A percentile compares a stretch with the other conserved stretches of the same genome.
These are phyloP conservation scores for Dipteronia dyeriana DNA, from an alignment of 345 rosid genomes.

Conservation along the genomic window DNA sequence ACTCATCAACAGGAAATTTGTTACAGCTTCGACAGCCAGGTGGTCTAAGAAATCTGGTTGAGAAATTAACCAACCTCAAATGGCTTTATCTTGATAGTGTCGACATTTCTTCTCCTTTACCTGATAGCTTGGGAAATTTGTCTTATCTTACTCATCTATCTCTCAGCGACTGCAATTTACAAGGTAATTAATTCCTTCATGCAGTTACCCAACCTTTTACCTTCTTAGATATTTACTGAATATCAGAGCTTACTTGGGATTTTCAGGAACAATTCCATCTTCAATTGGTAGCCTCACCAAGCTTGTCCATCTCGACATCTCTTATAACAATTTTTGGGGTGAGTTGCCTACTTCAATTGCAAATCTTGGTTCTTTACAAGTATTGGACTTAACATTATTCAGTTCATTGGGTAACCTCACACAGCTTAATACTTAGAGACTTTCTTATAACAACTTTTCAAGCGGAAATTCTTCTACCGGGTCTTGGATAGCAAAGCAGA, in stretches of 20 bases:
- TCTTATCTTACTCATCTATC: slow-evolving; percentile 10
- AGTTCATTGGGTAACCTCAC: slow-evolving; percentile 8
- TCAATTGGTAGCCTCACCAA: neutral
- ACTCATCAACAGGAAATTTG: no score
- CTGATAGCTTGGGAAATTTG: neutral
- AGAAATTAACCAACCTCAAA: no score
- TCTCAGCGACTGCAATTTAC: no score
- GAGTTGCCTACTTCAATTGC: slow-evolving; percentile 20
- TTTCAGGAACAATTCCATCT: neutral
- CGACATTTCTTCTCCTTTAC: neutral
- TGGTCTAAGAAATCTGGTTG: no score
- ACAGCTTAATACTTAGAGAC: neutral
- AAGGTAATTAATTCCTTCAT: no score
- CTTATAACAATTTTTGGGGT: neutral
- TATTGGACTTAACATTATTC: neutral
- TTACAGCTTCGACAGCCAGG: no score
- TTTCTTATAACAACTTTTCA: neutral
- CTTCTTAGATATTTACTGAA: no score
- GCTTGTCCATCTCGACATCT: neutral
- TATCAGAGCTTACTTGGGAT: no score
- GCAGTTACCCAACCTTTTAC: no score
- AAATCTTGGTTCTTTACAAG: neutral
- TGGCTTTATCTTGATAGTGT: no score
- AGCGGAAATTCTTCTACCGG: neutral
- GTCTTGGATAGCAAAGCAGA: neutral